A percentile compares a stretch with the other conserved stretches of the same genome.
Conservation (phyloP, 176 grass and related monocot genomes). For the Aegilops speltoides region DNA sequence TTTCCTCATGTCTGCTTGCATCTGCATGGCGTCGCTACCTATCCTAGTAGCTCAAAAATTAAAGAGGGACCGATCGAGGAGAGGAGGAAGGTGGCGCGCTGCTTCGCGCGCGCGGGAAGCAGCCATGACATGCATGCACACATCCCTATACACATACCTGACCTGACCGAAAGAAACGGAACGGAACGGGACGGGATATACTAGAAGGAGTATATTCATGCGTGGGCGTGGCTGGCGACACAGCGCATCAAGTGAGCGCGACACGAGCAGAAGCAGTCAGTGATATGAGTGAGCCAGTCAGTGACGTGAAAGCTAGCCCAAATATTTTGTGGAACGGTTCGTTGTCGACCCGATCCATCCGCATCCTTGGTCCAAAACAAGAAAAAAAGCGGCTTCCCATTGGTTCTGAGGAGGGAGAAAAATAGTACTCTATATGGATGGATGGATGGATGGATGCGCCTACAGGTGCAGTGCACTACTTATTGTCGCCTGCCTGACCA, state of each 20-base stretch:
- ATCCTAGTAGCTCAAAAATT: background rate
- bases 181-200: too few relatives aligned
- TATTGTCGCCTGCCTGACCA: background rate
- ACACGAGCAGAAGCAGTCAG: background rate
- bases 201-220: too few relatives aligned
- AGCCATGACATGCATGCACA: background rate
- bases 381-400: background rate
- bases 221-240: too few relatives aligned
- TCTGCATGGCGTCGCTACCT: background rate
- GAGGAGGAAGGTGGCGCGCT: background rate
- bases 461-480: background rate
- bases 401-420: background rate
- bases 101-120: background rate
- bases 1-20: background rate
- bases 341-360: background rate
- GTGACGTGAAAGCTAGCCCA: too few relatives aligned
- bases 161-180: too few relatives aligned
- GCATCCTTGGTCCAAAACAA: background rate
- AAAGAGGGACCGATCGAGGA: background rate
- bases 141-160: background rate
- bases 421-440: background rate
- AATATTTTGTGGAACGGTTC: background rate
- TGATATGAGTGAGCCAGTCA: background rate
- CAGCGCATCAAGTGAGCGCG: background rate
- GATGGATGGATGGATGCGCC: background rate